phyloP scores from a whole-genome alignment of 352 stramenopile genomes.

The Globisporangium yorkense region DNA sequence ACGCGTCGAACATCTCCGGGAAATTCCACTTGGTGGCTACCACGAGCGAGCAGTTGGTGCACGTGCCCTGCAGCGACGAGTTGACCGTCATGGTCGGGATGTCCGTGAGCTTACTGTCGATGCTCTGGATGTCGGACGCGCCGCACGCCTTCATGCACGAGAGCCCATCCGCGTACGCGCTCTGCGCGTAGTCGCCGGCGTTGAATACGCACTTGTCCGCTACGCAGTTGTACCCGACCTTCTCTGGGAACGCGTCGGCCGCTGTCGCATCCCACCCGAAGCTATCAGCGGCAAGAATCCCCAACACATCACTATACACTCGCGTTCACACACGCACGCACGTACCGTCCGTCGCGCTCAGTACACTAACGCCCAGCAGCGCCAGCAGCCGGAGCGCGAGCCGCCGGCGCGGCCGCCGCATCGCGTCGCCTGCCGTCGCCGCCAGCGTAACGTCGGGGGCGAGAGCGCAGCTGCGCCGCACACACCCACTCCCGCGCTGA shows the following conservation, averaged over 20 bases:
- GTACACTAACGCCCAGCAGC: neutral
- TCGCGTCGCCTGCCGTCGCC: neutral
- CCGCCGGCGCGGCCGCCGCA: neutral
- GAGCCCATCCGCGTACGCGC: constrained; percentile 34
- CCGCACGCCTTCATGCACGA: constrained; percentile 48
- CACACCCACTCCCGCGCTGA: neutral
- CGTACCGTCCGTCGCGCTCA: neutral
- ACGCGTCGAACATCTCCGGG: constrained; percentile 57
- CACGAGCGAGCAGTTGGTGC: constrained; percentile 56
- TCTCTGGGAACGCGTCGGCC: constrained; percentile 24
- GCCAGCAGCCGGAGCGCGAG: neutral
- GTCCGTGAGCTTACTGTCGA: constrained; percentile 46
- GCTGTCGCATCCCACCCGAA: constrained; percentile 1
- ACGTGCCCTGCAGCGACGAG: constrained; percentile 66
- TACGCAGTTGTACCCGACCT: constrained; percentile 43
- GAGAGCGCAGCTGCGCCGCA: no score
- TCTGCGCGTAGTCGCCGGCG: constrained; percentile 17
- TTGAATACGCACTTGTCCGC: constrained; percentile 42
- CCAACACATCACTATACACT: no score
- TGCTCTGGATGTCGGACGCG: constrained; percentile 31
- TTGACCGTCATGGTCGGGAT: constrained; percentile 32
- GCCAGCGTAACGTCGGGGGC: neutral
- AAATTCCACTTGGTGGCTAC: constrained; percentile 63
- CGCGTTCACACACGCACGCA: neutral
- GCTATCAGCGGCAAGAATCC: no score